phyloP scores from a whole-genome alignment of 2,329 filamentous ascomycete species.

The Mycosphaerella arachidis region DNA sequence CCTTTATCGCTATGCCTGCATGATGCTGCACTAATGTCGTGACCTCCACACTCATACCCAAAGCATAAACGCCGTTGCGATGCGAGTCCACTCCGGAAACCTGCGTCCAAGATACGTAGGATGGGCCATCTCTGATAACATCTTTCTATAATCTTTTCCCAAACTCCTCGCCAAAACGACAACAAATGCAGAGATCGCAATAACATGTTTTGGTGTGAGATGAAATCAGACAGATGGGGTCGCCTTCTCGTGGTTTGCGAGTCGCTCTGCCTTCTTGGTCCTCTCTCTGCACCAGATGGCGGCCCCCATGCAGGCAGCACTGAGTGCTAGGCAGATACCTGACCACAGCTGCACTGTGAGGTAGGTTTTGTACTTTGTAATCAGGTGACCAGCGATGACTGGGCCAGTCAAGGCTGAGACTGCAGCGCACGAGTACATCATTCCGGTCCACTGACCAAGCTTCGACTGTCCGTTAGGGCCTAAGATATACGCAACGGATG shows the following conservation, averaged over 20 bases:
- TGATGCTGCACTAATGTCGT: background rate
- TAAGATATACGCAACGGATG: conserved; percentile 46
- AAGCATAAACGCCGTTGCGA: background rate
- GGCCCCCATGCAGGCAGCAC: conserved; percentile 39
- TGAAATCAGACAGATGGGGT: background rate
- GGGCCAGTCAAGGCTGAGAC: conserved; percentile 45
- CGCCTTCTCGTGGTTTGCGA: background rate
- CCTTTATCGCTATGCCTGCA: background rate
- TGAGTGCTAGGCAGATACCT: conserved; percentile 40
- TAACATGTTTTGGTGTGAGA: background rate
- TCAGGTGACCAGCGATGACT: conserved; percentile 45
- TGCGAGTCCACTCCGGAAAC: background rate
- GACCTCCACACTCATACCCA: background rate
- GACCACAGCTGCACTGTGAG: conserved; percentile 47
- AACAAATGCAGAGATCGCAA: background rate
- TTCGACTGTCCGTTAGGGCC: conserved; percentile 34
- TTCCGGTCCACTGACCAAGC: conserved; percentile 50
- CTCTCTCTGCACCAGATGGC: conserved; percentile 18
- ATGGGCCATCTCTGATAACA: background rate
- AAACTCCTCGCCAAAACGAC: background rate
- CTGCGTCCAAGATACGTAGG: background rate
- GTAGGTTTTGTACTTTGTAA: conserved; percentile 39
- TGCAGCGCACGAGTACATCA: conserved; percentile 49
- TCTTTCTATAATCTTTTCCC: background rate
- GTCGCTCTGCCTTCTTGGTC: conserved; percentile 5